Conservation (phyloP, 768 basidiomycete genomes). For the Termitomyces eurrhizus region DNA sequence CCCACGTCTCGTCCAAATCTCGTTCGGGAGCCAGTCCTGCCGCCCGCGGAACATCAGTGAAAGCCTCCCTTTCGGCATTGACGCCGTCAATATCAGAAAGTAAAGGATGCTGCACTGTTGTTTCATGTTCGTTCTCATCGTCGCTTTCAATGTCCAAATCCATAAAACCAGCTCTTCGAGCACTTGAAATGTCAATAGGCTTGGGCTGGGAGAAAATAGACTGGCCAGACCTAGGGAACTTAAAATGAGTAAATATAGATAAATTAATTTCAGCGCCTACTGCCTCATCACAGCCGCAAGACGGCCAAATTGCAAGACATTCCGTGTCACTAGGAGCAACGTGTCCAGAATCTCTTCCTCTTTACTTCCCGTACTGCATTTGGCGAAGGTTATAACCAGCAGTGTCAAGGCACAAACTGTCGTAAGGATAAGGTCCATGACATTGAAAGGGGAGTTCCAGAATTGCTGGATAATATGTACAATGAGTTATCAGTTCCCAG, state of each 20-base stretch:
- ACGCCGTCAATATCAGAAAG: slow-evolving; percentile 50
- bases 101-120: slow-evolving; percentile 55
- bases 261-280: slow-evolving; percentile 43
- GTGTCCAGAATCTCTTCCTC: slow-evolving; percentile 95
- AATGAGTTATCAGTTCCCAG: slow-evolving; percentile 1
- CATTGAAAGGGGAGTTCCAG: slow-evolving; percentile 92
- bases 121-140: slow-evolving; percentile 57
- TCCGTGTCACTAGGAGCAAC: slow-evolving; percentile 85
- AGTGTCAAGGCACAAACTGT: slow-evolving; percentile 87
- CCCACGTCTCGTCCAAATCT: slow-evolving; percentile 71
- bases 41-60: slow-evolving; percentile 59
- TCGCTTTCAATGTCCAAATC: slow-evolving; percentile 73
- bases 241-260: not conserved
- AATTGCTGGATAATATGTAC: slow-evolving; percentile 66
- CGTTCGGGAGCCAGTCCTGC: slow-evolving; percentile 51
- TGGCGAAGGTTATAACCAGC: slow-evolving; percentile 83
- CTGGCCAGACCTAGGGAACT: slow-evolving; percentile 65
- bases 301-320: slow-evolving; percentile 88
- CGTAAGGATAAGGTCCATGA: slow-evolving; percentile 86
- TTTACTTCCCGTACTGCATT: slow-evolving; percentile 77
- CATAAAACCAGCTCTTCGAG: slow-evolving; percentile 63
- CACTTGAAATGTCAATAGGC: slow-evolving; percentile 76
- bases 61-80: slow-evolving; percentile 25
- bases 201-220: slow-evolving; percentile 86
- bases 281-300: slow-evolving; percentile 92